phyloP scores from a whole-genome alignment of 116 monocot species.

The Zostera marina region DNA sequence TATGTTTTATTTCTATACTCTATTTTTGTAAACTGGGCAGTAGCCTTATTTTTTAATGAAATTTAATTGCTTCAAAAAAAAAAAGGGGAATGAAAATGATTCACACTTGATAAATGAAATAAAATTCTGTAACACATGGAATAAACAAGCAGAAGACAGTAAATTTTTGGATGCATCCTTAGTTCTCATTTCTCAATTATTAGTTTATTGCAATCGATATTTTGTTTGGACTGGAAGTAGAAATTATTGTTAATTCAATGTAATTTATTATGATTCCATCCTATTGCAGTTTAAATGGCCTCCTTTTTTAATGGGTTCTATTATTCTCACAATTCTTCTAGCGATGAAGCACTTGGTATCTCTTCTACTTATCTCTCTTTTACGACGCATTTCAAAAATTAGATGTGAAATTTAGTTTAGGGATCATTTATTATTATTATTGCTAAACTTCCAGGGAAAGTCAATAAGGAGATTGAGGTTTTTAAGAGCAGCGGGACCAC shows the following conservation, averaged over 20 bases:
- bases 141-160: neutral
- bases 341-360: conserved; percentile 82
- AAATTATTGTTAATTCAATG: neutral
- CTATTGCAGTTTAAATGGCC: conserved; percentile 78
- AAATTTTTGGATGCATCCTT: neutral
- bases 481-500: conserved; percentile 75
- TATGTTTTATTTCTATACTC: no score
- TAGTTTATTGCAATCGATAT: neutral
- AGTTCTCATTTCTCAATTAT: neutral
- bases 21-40: no score
- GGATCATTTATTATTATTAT: conserved; percentile 2
- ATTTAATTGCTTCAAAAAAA: no score
- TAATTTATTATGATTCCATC: neutral
- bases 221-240: neutral
- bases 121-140: neutral
- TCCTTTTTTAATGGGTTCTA: conserved; percentile 84
- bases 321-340: conserved; percentile 62
- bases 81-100: neutral
- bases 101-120: neutral
- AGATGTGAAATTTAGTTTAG: neutral
- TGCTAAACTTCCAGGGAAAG: conserved; percentile 54
- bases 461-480: conserved; percentile 36
- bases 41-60: no score
- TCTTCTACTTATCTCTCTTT: neutral
- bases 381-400: neutral